These are phyloP conservation scores for Penicillium thymicola DNA, from an alignment of 2,329 filamentous ascomycete genomes.

Conservation along the genomic window DNA sequence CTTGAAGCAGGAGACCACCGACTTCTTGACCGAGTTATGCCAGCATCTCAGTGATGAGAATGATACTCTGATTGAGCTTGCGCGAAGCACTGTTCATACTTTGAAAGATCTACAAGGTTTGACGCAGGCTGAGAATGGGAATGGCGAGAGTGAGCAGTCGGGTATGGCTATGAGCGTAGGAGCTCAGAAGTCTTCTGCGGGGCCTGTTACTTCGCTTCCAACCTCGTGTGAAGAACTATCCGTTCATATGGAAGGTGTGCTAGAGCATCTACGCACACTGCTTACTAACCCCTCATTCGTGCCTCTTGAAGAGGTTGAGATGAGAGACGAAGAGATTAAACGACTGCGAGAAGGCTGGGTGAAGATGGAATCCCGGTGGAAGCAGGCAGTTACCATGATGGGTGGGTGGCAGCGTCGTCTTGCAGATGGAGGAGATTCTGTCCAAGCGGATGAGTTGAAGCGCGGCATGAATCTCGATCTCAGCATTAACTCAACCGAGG, in stretches of 20 bases:
- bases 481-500: constrained; percentile 27
- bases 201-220: constrained; percentile 47
- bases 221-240: constrained; percentile 67
- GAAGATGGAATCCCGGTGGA: constrained; percentile 88
- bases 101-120: constrained; percentile 61
- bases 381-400: constrained; percentile 84
- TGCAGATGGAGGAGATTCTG: constrained; percentile 43
- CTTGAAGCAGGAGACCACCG: constrained; percentile 81
- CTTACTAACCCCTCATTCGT: constrained; percentile 96
- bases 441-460: constrained; percentile 44
- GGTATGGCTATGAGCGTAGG: constrained; percentile 23
- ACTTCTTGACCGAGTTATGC: constrained; percentile 81
- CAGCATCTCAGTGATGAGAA: constrained; percentile 88
- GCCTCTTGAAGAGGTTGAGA: constrained; percentile 85
- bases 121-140: constrained; percentile 23
- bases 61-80: constrained; percentile 70
- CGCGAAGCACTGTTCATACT: constrained; percentile 67
- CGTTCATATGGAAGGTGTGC: constrained; percentile 68
- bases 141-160: constrained; percentile 35
- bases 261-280: constrained; percentile 77
- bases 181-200: constrained; percentile 19
- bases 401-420: constrained; percentile 87
- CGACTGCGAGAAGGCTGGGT: constrained; percentile 83
- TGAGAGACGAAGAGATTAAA: constrained; percentile 87
- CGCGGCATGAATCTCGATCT: constrained; percentile 43